Percentiles rank a stretch among this genome's conserved stretches.
These are phyloP conservation scores for Cephaloascus albidus DNA, from an alignment of 805 yeast species.

Conservation along the genomic window DNA sequence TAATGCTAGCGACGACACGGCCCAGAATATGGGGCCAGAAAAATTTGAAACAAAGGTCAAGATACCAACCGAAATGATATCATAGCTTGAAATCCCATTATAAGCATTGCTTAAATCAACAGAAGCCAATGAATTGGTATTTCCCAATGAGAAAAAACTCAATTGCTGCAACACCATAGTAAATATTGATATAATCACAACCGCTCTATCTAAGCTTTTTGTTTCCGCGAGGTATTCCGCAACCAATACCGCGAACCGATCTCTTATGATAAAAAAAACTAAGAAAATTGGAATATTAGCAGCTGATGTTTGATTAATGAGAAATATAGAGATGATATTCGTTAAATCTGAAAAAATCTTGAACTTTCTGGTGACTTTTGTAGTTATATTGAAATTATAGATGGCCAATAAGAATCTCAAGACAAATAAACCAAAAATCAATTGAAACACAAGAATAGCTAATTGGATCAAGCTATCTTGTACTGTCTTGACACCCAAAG, in stretches of 20 bases:
- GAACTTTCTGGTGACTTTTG: neutral
- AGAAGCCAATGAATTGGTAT: conserved; percentile 86
- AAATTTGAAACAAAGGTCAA: conserved; percentile 80
- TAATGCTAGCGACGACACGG: conserved; percentile 34
- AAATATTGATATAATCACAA: conserved; percentile 16
- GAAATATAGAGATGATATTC: conserved; percentile 25
- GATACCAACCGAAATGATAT: conserved; percentile 61
- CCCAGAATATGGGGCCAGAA: conserved; percentile 81
- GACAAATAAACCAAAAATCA: neutral
- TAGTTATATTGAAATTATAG: neutral
- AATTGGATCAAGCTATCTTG: conserved; percentile 19
- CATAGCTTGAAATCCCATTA: conserved; percentile 73
- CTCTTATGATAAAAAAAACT: conserved; percentile 20
- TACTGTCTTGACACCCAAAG: conserved; percentile 16
- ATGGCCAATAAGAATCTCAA: neutral
- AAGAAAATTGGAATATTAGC: conserved; percentile 41
- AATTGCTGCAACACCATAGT: conserved; percentile 58
- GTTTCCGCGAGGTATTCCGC: conserved; percentile 1
- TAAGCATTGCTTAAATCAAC: conserved; percentile 88
- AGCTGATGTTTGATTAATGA: conserved; percentile 41
- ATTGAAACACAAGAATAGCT: conserved; percentile 15
- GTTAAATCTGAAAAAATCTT: conserved; percentile 23
- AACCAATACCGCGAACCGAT: conserved; percentile 4
- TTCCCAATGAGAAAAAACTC: conserved; percentile 80
- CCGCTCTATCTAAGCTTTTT: conserved; percentile 1